Percentiles rank a stretch among this genome's conserved stretches.
These are phyloP conservation scores for Adansonia rubrostipa DNA, from an alignment of 441 rosid species.

Conservation along the genomic window DNA sequence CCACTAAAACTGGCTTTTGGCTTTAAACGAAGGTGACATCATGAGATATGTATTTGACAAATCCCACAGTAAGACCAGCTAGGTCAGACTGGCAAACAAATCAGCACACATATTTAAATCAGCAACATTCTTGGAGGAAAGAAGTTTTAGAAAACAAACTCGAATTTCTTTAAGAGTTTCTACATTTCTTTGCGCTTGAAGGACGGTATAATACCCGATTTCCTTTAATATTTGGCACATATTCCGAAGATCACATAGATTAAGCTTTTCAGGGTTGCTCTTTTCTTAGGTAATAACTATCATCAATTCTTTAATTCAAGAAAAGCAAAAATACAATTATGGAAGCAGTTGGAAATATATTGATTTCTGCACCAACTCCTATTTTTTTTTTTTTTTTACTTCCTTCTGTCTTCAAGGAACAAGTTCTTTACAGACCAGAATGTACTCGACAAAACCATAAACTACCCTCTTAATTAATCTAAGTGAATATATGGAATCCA, in stretches of 20 bases:
- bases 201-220: neutral
- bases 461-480: neutral
- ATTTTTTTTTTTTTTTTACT: neutral
- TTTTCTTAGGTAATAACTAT: neutral
- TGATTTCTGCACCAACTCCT: neutral
- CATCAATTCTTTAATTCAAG: constrained; percentile 2
- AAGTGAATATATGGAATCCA: neutral
- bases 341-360: neutral
- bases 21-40: neutral
- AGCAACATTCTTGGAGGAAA: neutral
- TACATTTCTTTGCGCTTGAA: neutral
- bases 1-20: neutral
- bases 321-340: neutral
- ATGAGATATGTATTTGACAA: neutral
- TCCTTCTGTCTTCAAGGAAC: neutral
- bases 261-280: neutral
- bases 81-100: neutral
- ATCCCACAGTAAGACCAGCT: neutral
- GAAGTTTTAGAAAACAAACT: neutral
- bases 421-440: constrained; percentile 2
- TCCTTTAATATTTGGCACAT: neutral
- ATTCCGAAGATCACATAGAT: neutral
- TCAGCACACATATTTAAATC: neutral
- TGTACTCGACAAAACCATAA: constrained; percentile 4
- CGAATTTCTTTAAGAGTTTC: neutral